Base-by-base conservation (phyloP, 2,329 filamentous ascomycete species). In the Fusarium haematococcum region DNA sequence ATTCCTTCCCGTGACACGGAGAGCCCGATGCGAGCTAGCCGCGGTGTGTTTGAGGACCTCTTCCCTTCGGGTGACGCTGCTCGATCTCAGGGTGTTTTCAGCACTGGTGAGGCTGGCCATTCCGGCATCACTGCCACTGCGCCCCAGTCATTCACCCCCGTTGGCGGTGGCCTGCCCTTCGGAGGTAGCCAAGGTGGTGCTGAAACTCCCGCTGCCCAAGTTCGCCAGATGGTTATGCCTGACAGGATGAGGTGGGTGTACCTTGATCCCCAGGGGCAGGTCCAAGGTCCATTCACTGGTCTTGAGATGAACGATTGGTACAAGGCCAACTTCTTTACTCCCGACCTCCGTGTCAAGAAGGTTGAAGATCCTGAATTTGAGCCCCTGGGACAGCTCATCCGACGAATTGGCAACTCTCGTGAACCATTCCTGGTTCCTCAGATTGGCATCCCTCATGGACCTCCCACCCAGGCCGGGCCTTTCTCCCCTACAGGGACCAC, bases 291-390 rank as follows among this genome's bases (percentile, higher is more conserved):
- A 0, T 99, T 97, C 84, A 98, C 95, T 43, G 97, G 97, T 1
- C 86, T 99, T 59, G 97, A 99, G 83, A 99, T 99, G 97, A 97
- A 99, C 77, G 97, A 99, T 79, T 99, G 97, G 97, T 99, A 98
- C 85, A 98, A 98, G 82, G 96, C 95, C 41, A 95, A 96, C 54
- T 99, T 98, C 85, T 99, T 99, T 84, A 97, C 95, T 0, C 92
- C 96, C 0, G 96, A 99, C 78, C 88, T 99, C 23, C 91, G 97
- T 50, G 97, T 99, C 35, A 98, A 97, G 86, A 98, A 98, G 81
- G 88, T 96, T 6, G 97, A 99, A 81, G 97, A 99, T 79, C 87
- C 89, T 0, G 96, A 99, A 59, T 99, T 98, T 78, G 97, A 99
- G 82, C 97, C 96, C 14, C 86, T 99, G 11, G 97, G 96, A 4